These are phyloP conservation scores for Ramularia collo-cygni DNA, from an alignment of 2,329 filamentous ascomycete species.

Conservation along the genomic window DNA sequence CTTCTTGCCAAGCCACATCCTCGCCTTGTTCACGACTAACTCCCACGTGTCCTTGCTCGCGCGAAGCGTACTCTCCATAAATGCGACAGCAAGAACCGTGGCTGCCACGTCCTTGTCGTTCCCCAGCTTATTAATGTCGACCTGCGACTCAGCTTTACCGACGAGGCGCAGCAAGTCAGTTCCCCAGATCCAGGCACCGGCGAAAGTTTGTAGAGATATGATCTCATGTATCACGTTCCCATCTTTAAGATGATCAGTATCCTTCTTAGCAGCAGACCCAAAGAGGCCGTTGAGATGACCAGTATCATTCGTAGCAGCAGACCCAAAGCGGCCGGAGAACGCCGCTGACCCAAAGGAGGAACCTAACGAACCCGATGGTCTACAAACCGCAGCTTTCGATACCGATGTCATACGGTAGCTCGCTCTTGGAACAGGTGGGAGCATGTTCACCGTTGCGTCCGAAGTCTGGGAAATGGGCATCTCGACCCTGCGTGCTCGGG, in stretches of 20 bases:
- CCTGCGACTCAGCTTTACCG: conserved; percentile 4
- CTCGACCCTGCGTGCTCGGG: too few relatives aligned
- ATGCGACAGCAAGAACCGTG: conserved; percentile 43
- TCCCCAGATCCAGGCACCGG: conserved; percentile 46
- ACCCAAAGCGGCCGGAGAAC: too few relatives aligned
- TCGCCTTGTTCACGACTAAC: conserved; percentile 56
- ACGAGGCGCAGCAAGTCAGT: conserved; percentile 21
- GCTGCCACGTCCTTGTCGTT: conserved; percentile 19
- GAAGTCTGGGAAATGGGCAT: too few relatives aligned
- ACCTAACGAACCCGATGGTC: too few relatives aligned
- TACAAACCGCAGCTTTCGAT: too few relatives aligned
- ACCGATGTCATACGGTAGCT: too few relatives aligned
- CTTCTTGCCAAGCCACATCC: conserved; percentile 19
- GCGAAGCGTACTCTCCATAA: conserved; percentile 41
- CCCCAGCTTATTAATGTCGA: conserved; percentile 5
- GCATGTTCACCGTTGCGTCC: too few relatives aligned
- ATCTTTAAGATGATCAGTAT: too few relatives aligned
- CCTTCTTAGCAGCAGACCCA: neutral
- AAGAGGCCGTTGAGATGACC: too few relatives aligned
- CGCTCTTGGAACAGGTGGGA: too few relatives aligned
- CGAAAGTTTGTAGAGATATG: conserved; percentile 50
- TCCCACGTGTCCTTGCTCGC: conserved; percentile 54
- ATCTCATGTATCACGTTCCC: conserved; percentile 35
- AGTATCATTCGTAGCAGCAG: too few relatives aligned
- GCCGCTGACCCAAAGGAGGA: too few relatives aligned